Evolutionary conservation across 257 asterid genomes (phyloP), one percentile per base, ranked within the genome.

Genomic region (Solanum ossicruentum): DNA sequence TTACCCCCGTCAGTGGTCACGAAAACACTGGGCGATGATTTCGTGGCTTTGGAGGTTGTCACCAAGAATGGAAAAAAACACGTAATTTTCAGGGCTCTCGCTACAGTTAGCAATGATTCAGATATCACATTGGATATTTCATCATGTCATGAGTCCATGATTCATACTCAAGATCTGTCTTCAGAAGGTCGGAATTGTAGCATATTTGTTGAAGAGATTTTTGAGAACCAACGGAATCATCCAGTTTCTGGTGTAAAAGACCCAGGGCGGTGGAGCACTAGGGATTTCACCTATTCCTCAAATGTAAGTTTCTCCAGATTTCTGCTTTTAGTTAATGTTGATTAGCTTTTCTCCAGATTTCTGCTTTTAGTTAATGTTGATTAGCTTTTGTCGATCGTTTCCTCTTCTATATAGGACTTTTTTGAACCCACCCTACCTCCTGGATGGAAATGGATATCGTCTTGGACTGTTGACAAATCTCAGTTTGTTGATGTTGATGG

Each of bases 11-110:
- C 99, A 82, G 96, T 94, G 84, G 91, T 88, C 86, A 89, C 97
- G 85, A 92, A 89, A 94, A 91, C 93, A 88, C 86, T 97, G 82
- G 84, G 89, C 84, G 96, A 93, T 89, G 98, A 93, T 84, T 93
- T 90, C 92, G 91, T 95, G 87, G 99, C 97, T 85, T 83, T 95
- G 61, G 99, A 97, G 85, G 94, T 97, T 87, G 91, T 92, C 65
- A 90, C 92, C 89, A 91, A 91, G 89, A 93, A 97, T 85, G 98
- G 99, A 82, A 92, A 90, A 91, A 95, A 95, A 88, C 97, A 93
- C 90, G 96, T 95, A 23, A 87, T 93, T 87, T 90, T 95, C 86
- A 91, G 99, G 89, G 91, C 94, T 75, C 98, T 97, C 87, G 97
- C 93, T 84, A 89, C 85, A 21, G 94, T 95, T 83, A 86, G 86